These are phyloP conservation scores for Botryotinia narcissicola DNA, from an alignment of 2,329 filamentous ascomycete species.

Conservation along the genomic window DNA sequence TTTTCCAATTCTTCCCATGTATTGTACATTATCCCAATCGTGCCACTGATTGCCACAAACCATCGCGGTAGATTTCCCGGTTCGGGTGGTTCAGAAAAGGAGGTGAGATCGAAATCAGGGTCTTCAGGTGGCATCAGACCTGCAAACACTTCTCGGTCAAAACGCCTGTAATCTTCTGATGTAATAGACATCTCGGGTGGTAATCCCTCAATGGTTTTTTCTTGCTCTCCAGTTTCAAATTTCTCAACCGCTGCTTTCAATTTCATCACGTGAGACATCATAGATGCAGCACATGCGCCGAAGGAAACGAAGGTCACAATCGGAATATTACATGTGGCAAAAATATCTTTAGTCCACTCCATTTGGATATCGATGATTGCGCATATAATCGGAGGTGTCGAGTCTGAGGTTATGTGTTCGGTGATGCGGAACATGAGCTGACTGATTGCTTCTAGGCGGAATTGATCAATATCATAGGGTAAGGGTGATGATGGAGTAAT, in stretches of 20 bases:
- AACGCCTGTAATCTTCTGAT: neutral
- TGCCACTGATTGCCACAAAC: neutral
- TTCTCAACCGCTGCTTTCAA: neutral
- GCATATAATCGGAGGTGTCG: neutral
- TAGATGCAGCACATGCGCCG: neutral
- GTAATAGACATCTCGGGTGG: neutral
- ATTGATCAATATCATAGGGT: neutral
- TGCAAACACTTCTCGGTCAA: neutral
- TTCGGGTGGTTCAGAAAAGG: neutral
- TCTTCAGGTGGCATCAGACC: neutral
- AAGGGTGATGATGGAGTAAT: neutral
- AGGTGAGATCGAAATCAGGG: neutral
- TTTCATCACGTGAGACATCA: neutral
- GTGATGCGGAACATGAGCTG: neutral
- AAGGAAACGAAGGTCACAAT: neutral
- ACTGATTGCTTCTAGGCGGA: neutral
- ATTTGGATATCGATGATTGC: neutral
- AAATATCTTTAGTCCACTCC: neutral
- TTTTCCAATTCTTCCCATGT: neutral
- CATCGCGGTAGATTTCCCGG: neutral
- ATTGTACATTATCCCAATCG: neutral
- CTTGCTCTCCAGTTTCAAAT: neutral
- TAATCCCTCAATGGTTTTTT: neutral
- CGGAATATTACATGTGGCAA: neutral
- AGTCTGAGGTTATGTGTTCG: neutral